These are phyloP conservation scores for Trichomonascaceae sp. DNA, from an alignment of 1,139 yeast species.

Conservation along the genomic window DNA sequence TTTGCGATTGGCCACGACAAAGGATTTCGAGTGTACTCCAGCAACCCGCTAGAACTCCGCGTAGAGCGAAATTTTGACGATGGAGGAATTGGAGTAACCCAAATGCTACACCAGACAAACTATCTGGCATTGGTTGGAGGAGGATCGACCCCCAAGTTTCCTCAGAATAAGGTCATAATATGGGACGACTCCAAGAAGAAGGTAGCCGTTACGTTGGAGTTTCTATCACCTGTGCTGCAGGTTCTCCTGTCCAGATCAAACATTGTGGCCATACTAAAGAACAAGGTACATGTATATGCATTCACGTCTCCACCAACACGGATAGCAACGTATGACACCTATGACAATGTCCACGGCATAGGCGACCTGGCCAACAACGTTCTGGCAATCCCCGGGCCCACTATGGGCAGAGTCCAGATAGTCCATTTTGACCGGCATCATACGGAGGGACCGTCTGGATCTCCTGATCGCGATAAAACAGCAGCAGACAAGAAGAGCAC, in stretches of 20 bases:
- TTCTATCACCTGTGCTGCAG: constrained; percentile 58
- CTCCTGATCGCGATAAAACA: no score
- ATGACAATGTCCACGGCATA: constrained; percentile 52
- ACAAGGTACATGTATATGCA: constrained; percentile 61
- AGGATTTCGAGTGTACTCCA: constrained; percentile 78
- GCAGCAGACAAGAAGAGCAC: no score
- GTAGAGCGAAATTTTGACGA: constrained; percentile 41
- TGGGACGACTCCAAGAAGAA: constrained; percentile 87
- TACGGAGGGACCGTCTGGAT: background rate
- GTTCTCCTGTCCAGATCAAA: constrained; percentile 64
- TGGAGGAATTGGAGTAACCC: constrained; percentile 59
- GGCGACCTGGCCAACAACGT: constrained; percentile 46
- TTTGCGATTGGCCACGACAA: constrained; percentile 72
- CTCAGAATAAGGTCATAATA: constrained; percentile 59
- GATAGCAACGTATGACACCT: constrained; percentile 60
- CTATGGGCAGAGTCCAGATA: constrained; percentile 63
- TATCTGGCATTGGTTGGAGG: constrained; percentile 86
- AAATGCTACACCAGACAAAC: constrained; percentile 83
- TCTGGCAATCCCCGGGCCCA: constrained; percentile 54
- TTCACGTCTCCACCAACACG: constrained; percentile 69
- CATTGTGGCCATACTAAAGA: constrained; percentile 56
- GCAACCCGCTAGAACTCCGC: constrained; percentile 74
- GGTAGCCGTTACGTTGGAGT: constrained; percentile 62
- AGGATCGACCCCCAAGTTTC: constrained; percentile 63
- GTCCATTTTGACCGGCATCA: constrained; percentile 45